A percentile compares a stretch with the other conserved stretches of the same genome.
phyloP scores from a whole-genome alignment of 1,139 yeast genomes.

The Candida albicans region DNA sequence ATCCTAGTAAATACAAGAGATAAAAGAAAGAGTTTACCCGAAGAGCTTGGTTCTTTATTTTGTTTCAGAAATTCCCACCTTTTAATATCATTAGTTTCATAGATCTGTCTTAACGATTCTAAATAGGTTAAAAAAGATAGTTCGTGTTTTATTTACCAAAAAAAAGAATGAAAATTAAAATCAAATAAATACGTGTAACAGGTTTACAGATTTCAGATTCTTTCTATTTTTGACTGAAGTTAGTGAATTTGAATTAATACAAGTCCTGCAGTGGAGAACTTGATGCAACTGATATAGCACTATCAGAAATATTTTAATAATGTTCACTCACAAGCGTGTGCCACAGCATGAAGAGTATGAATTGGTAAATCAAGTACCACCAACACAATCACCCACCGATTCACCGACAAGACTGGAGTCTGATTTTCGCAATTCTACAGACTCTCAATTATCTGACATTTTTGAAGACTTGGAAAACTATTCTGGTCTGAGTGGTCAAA shows the following conservation, averaged over 20 bases:
- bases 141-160: no score
- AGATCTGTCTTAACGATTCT: no score
- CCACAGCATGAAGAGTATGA: conserved; percentile 23
- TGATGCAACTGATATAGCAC: neutral
- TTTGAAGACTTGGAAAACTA: conserved; percentile 31
- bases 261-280: neutral
- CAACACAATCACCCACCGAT: conserved; percentile 4
- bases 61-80: no score
- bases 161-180: no score
- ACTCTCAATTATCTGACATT: conserved; percentile 26
- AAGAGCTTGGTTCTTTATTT: no score
- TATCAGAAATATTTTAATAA: neutral
- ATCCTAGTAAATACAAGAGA: no score
- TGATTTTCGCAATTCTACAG: conserved; percentile 15
- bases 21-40: no score
- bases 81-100: no score
- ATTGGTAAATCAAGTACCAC: conserved; percentile 20
- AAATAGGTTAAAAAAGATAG: no score
- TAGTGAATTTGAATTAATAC: neutral
- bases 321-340: conserved; percentile 9
- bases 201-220: neutral
- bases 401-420: conserved; percentile 2
- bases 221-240: neutral
- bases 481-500: conserved; percentile 10
- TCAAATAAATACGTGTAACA: no score